phyloP scores from a whole-genome alignment of 75 land plant species.

The Cunninghamia lanceolata region DNA sequence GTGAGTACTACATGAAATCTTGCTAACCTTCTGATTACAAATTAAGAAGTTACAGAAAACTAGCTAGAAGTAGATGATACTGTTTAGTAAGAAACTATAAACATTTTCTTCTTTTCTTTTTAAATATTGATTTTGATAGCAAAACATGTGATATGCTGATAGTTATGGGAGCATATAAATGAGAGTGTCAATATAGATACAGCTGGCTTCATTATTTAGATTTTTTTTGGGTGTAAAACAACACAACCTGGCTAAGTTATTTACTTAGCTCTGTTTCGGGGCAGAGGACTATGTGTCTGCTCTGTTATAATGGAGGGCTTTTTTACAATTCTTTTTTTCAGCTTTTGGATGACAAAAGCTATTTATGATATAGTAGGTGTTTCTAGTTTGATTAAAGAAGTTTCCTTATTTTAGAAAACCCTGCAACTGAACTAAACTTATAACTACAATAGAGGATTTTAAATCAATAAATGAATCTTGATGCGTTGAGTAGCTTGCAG shows the following conservation, averaged over 20 bases:
- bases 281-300: background rate
- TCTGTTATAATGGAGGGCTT: background rate
- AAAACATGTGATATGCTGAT: background rate
- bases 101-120: background rate
- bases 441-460: background rate
- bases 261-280: background rate
- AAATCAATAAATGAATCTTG: background rate
- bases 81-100: background rate
- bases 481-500: background rate
- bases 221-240: background rate
- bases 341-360: background rate
- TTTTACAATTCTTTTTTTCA: background rate
- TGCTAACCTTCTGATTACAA: background rate
- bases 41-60: constrained; percentile 5
- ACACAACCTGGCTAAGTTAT: background rate
- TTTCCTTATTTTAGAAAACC: background rate
- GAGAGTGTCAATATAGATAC: background rate
- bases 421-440: background rate
- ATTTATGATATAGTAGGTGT: background rate
- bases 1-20: constrained; percentile 6
- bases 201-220: background rate
- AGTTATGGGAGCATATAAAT: background rate
- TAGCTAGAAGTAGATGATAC: background rate
- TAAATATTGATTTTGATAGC: background rate
- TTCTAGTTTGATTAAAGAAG: background rate